Conservation (phyloP, 305 asterid genomes). For the Fraxinus albicans region DNA sequence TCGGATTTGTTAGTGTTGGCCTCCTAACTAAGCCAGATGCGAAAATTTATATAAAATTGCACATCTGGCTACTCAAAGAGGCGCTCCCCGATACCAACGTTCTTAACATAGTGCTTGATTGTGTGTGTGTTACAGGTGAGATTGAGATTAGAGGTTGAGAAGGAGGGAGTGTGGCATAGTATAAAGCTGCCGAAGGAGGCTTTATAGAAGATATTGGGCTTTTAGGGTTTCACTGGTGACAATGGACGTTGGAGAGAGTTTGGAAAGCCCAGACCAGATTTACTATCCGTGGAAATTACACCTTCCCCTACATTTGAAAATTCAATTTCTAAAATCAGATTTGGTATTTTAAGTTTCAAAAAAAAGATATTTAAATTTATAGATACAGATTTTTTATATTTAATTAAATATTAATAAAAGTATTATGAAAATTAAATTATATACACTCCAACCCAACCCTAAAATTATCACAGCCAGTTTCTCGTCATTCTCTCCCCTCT, state of each 20-base stretch:
- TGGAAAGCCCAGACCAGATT: background rate
- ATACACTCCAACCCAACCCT: no score
- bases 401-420: no score
- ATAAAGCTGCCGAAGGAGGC: background rate
- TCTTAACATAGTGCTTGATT: background rate
- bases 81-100: background rate
- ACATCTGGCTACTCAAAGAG: constrained; percentile 34
- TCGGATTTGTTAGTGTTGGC: constrained; percentile 10
- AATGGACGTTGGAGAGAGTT: background rate
- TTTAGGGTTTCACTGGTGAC: background rate
- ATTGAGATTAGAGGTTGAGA: background rate
- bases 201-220: background rate
- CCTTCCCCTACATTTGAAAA: no score
- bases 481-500: no score
- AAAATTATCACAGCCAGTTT: no score
- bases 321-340: no score
- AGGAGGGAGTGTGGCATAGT: background rate
- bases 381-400: no score
- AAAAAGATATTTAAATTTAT: no score
- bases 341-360: no score
- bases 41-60: background rate
- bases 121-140: background rate
- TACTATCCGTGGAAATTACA: background rate
- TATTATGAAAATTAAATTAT: no score
- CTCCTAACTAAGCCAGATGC: constrained; percentile 29